Conservation (phyloP, 345 rosid genomes). For the Lenwebbia sp. region DNA sequence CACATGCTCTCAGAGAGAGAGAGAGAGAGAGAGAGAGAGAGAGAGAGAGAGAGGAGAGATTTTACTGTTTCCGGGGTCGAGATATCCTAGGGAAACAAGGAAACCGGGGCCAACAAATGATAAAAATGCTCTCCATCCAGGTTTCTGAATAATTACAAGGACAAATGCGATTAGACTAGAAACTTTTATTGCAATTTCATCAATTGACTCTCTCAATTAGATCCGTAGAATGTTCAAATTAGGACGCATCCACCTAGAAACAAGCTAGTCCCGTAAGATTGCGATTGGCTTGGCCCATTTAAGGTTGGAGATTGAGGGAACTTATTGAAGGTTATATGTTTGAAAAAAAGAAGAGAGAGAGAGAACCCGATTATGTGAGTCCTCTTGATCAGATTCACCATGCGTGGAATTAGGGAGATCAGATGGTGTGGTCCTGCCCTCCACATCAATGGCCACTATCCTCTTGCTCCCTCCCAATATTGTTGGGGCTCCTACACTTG, state of each 20-base stretch:
- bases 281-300: background rate
- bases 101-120: constrained; percentile 17
- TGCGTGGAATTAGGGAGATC: background rate
- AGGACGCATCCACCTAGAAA: background rate
- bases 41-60: background rate
- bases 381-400: background rate
- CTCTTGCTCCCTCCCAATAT: constrained; percentile 13
- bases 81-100: constrained; percentile 15
- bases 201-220: background rate
- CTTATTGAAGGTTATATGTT: background rate
- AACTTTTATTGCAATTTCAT: background rate
- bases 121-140: constrained; percentile 19
- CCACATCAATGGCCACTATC: constrained; percentile 12
- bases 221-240: background rate
- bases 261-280: background rate
- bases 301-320: background rate
- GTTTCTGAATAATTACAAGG: constrained; percentile 11
- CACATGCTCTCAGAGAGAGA: background rate
- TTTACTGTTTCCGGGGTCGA: constrained; percentile 22
- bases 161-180: background rate
- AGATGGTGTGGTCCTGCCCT: background rate
- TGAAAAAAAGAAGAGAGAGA: background rate
- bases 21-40: background rate
- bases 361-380: background rate
- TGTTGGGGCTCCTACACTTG: background rate